Base-by-base conservation (phyloP, 352 stramenopile species). In the Thraustochytrium sp. region DNA sequence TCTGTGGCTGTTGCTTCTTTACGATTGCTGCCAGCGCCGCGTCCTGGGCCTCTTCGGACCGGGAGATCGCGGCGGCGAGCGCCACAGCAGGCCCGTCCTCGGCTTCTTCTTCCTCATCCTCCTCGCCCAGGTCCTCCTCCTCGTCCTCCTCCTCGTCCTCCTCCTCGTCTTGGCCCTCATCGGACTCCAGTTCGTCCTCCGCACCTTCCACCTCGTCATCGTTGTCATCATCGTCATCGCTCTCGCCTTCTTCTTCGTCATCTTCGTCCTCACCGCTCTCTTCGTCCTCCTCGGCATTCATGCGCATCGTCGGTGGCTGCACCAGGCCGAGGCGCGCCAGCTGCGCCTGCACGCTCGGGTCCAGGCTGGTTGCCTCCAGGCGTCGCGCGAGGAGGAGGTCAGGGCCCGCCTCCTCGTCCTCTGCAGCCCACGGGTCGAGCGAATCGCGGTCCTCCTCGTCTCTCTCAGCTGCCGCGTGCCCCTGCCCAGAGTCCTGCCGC, bases 41-140 rank as follows among this genome's bases (percentile, higher is more conserved):
- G 4, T 36, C 48, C 36, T 61, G 9, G 13, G 9, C 40, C 3
- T 59, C 31, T 26, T 76, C 48, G n/a, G 5, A 38, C 5, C 54
- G 26, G 26, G 54, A 5, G 26, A 38, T n/a, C n/a, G n/a, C 54
- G 3, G 86, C 87, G 13, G 86, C 89, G 44, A 89, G 86, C 0
- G 87, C 87, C 8, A 90, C 89, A 51, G 90, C 85, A 72, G 90
- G 78, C 40, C 94, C 75, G 84, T 89, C 75, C 76, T 90, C 85
- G 76, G 91, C 21, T n/a, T 64, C 49, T 4, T 87, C 86, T 3
- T 84, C 85, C 1, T 85, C 76, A 0, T 82, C 85, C 16, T 85
- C 84, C 2, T 59, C 26, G 16, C 86, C 64, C 11, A 84, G 78
- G 0, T 87, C 84, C 26, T 87, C 82, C 21, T 85, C 13, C 36